These are phyloP conservation scores for Boletus barrowsii DNA, from an alignment of 768 basidiomycete genomes.

Conservation along the genomic window DNA sequence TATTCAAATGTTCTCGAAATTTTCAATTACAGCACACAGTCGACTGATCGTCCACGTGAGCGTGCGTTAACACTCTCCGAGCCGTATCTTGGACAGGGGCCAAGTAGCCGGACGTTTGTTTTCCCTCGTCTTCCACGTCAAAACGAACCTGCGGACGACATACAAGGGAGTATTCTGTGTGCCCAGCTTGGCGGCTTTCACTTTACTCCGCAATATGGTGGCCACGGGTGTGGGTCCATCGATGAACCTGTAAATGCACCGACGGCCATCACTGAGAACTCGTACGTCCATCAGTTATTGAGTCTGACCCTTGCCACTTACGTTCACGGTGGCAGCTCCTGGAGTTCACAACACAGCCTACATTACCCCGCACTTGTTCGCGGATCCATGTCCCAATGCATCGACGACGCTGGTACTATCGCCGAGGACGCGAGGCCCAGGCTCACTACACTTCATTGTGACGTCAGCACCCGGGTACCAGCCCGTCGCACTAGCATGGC, in stretches of 20 bases:
- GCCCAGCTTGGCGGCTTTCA: constrained; percentile 25
- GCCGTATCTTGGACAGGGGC: constrained; percentile 22
- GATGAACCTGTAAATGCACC: constrained; percentile 23
- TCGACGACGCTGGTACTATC: constrained; percentile 12
- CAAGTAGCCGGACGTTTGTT: constrained; percentile 2
- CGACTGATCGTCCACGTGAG: constrained; percentile 25
- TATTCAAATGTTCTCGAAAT: constrained; percentile 10
- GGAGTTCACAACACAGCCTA: constrained; percentile 21
- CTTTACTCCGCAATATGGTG: constrained; percentile 17
- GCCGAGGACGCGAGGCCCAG: constrained; percentile 26
- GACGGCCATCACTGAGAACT: constrained; percentile 26
- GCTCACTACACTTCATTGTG: constrained; percentile 15
- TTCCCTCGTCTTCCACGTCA: constrained; percentile 10
- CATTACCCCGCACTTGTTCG: constrained; percentile 26
- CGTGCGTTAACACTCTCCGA: constrained; percentile 12
- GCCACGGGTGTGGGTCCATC: constrained; percentile 10
- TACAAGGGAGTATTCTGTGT: constrained; percentile 23
- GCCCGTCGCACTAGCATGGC: constrained; percentile 16
- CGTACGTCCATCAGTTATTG: constrained; percentile 20
- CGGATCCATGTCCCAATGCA: constrained; percentile 17
- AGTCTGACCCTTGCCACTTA: constrained; percentile 18
- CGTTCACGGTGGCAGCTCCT: constrained; percentile 25
- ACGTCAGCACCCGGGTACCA: constrained; percentile 18
- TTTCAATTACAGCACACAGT: constrained; percentile 19
- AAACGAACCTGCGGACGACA: constrained; percentile 21